Evolutionary conservation across 1,139 yeast species (phyloP).

Genomic region (Protomyces macrosporus): DNA sequence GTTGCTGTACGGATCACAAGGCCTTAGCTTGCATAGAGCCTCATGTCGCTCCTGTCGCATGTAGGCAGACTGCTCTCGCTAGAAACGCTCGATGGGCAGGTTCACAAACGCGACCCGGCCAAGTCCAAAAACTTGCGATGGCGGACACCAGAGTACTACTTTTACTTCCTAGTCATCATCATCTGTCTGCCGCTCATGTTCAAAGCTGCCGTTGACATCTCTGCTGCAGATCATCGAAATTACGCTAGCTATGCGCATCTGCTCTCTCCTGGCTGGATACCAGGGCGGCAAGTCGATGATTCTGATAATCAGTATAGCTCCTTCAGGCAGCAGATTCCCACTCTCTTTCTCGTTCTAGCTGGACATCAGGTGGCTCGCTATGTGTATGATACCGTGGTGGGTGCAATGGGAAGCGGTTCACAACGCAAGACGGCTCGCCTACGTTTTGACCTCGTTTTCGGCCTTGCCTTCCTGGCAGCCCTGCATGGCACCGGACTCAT

Average conservation of each 20-base stretch:
- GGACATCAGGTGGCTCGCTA: slow-evolving; percentile 54
- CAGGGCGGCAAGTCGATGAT: slow-evolving; percentile 50
- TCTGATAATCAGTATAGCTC: slow-evolving; percentile 85
- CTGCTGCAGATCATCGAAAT: slow-evolving; percentile 51
- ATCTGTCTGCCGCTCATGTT: slow-evolving; percentile 20
- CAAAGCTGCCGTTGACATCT: slow-evolving; percentile 21
- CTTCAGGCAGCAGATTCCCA: slow-evolving; percentile 71
- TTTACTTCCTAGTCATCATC: slow-evolving; percentile 15
- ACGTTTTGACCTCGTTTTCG: slow-evolving; percentile 66
- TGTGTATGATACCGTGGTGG: slow-evolving; percentile 31
- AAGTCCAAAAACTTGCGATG: slow-evolving; percentile 7
- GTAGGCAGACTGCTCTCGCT: slow-evolving; percentile 1
- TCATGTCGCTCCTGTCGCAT: background rate
- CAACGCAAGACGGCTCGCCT: slow-evolving; percentile 40
- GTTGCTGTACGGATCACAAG: background rate
- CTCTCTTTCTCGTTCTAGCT: slow-evolving; percentile 51
- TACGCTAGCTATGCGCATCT: slow-evolving; percentile 58
- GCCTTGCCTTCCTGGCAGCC: slow-evolving; percentile 60
- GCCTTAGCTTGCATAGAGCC: background rate
- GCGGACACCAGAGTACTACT: slow-evolving; percentile 25
- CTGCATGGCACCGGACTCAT: slow-evolving; percentile 74
- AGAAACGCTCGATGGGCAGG: slow-evolving; percentile 22
- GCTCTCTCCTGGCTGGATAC: slow-evolving; percentile 62
- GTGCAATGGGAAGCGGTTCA: background rate
- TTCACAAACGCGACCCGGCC: slow-evolving; percentile 1